Evolutionary conservation across 805 yeast species (phyloP).

Genomic region (Lipomyces lipofer): DNA sequence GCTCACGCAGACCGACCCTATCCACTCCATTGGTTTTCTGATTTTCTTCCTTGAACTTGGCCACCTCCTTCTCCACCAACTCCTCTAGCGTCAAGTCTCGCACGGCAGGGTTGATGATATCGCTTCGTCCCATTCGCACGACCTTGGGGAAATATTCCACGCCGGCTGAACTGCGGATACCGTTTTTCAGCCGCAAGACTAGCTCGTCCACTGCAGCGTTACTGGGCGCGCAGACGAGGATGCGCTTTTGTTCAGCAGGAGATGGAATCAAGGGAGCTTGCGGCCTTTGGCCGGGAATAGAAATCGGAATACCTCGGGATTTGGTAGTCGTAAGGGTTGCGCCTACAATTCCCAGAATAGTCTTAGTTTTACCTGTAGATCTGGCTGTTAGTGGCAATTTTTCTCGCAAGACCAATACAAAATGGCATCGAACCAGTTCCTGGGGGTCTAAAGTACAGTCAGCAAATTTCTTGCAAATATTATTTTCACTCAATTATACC

Average conservation of each 20-base stretch:
- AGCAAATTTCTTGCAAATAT: neutral
- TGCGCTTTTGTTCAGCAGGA: slow-evolving; percentile 48
- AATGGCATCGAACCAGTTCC: too few species aligned
- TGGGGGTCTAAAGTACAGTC: slow-evolving; percentile 59
- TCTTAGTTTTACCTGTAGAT: slow-evolving; percentile 99
- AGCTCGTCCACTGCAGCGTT: slow-evolving; percentile 98
- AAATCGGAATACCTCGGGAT: slow-evolving; percentile 28
- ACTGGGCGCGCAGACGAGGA: slow-evolving; percentile 94
- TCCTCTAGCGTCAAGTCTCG: slow-evolving; percentile 84
- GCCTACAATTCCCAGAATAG: slow-evolving; percentile 89
- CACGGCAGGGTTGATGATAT: slow-evolving; percentile 80
- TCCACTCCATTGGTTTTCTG: slow-evolving; percentile 38
- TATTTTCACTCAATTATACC: slow-evolving; percentile 41
- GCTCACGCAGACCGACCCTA: slow-evolving; percentile 47
- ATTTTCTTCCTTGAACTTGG: slow-evolving; percentile 31
- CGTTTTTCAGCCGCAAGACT: slow-evolving; percentile 74
- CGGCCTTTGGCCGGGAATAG: slow-evolving; percentile 36
- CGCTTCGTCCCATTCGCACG: slow-evolving; percentile 87
- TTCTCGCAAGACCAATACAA: too few species aligned
- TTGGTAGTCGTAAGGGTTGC: slow-evolving; percentile 48
- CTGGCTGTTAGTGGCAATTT: too few species aligned
- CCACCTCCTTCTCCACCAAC: slow-evolving; percentile 63
- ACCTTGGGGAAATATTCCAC: slow-evolving; percentile 58
- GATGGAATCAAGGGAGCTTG: slow-evolving; percentile 27
- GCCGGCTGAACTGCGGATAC: slow-evolving; percentile 53